phyloP scores from a whole-genome alignment of 305 asterid species.

The Fraxinus velutina region DNA sequence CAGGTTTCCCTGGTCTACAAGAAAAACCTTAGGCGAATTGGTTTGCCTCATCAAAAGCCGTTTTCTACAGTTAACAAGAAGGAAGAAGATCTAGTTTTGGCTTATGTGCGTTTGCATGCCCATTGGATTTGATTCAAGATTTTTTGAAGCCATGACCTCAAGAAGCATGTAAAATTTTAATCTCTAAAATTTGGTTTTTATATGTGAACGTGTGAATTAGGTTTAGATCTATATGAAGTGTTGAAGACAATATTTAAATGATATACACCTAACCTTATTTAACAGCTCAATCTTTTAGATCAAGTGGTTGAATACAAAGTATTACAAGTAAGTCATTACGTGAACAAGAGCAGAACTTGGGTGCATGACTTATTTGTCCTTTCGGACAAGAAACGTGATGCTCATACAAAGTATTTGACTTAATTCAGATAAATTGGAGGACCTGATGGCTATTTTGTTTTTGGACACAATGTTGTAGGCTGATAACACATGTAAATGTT shows the following conservation, averaged over 20 bases:
- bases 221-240: not conserved
- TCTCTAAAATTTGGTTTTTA: not conserved
- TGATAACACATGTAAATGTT: not conserved
- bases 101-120: not conserved
- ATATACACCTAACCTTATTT: not conserved
- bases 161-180: not conserved
- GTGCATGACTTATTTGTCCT: not conserved
- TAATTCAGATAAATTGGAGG: not conserved
- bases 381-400: not conserved
- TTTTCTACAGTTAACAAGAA: not conserved
- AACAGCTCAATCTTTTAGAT: not conserved
- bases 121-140: not conserved
- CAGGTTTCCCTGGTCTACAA: not conserved
- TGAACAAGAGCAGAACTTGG: not conserved
- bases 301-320: not conserved
- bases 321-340: not conserved
- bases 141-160: not conserved
- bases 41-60: not conserved
- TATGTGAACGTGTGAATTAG: not conserved
- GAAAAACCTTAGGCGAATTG: not conserved
- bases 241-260: not conserved
- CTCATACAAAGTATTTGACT: not conserved
- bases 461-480: not conserved
- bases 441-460: not conserved
- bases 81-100: not conserved